Evolutionary conservation across 1,139 yeast genomes (phyloP).

Genomic region (Zygosaccharomyces pseudobailii): DNA sequence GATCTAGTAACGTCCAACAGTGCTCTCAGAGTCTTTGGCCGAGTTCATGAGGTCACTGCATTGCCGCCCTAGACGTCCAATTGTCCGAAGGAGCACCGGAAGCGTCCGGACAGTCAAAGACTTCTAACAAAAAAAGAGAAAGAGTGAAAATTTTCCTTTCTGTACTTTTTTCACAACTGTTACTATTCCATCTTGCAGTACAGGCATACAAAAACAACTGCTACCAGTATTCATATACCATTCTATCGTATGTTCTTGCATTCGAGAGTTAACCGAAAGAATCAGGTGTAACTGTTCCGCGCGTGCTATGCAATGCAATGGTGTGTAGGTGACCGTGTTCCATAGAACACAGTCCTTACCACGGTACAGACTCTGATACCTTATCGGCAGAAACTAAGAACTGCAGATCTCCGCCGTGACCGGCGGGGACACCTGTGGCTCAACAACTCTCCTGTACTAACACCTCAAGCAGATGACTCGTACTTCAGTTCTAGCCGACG

Average conservation of each 20-base stretch:
- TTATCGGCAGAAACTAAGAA: background rate
- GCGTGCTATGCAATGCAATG: background rate
- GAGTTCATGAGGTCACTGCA: no score
- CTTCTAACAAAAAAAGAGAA: background rate
- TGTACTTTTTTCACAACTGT: background rate
- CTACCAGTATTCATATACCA: background rate
- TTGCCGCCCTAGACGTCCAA: no score
- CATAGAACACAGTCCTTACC: slow-evolving; percentile 24
- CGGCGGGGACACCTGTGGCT: slow-evolving; percentile 6
- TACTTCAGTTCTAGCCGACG: slow-evolving; percentile 98
- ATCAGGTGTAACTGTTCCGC: slow-evolving; percentile 15
- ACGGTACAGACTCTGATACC: slow-evolving; percentile 14
- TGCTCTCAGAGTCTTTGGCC: no score
- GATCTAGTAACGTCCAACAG: no score
- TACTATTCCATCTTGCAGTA: background rate
- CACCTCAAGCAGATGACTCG: slow-evolving; percentile 69
- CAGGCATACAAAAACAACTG: background rate
- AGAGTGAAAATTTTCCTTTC: background rate
- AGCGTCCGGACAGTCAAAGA: background rate
- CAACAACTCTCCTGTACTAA: slow-evolving; percentile 17
- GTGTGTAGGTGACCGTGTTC: slow-evolving; percentile 16
- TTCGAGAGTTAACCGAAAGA: slow-evolving; percentile 12
- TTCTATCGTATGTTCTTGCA: slow-evolving; percentile 1
- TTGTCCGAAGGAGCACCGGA: background rate
- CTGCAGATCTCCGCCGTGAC: background rate